Conservation (phyloP, 1,284 basidiomycete species). For the Marasmius fiardii region DNA sequence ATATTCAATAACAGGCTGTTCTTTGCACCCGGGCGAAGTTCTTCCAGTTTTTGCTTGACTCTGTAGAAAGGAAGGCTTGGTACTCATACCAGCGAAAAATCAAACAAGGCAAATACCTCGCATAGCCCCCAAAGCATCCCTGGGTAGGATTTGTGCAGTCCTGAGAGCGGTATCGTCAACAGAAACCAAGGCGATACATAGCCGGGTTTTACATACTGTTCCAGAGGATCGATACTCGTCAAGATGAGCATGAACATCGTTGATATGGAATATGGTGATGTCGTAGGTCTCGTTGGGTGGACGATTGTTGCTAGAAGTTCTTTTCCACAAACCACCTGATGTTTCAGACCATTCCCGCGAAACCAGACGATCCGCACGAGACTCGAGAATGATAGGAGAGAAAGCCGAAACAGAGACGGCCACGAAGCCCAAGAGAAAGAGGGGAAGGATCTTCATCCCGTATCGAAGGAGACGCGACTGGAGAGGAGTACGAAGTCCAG, state of each 20-base stretch:
- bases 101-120: constrained; percentile 9
- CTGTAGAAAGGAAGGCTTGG: constrained; percentile 14
- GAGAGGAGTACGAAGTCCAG: too few relatives aligned
- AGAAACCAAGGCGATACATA: neutral
- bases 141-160: constrained; percentile 29
- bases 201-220: constrained; percentile 13
- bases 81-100: neutral
- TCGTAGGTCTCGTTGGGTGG: too few relatives aligned
- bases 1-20: constrained; percentile 38
- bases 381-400: neutral
- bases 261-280: constrained; percentile 9
- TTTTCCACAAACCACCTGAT: neutral
- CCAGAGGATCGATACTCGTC: constrained; percentile 33
- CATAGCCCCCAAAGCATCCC: constrained; percentile 39
- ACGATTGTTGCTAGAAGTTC: neutral
- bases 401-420: neutral
- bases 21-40: constrained; percentile 23
- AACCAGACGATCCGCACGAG: neutral
- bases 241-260: constrained; percentile 31
- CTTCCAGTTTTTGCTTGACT: constrained; percentile 32
- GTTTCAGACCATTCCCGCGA: neutral
- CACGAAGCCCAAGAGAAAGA: neutral
- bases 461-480: too few relatives aligned
- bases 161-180: too few relatives aligned
- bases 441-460: neutral